Conservation (phyloP, 768 basidiomycete genomes). For the Kwoniella dendrophila region DNA sequence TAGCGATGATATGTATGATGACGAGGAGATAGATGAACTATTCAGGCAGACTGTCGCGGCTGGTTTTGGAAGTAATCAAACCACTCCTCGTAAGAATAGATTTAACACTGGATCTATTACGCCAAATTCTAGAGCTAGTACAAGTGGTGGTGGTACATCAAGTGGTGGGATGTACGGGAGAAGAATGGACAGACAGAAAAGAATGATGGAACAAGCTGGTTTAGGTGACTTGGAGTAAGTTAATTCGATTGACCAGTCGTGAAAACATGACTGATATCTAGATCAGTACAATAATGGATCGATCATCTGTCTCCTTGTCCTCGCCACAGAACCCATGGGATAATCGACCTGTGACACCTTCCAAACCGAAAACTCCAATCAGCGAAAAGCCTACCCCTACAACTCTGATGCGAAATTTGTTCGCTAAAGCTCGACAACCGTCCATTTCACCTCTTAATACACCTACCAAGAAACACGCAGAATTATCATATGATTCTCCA, state of each 20-base stretch:
- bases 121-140: slow-evolving; percentile 24
- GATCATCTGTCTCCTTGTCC: slow-evolving; percentile 41
- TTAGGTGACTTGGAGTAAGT: slow-evolving; percentile 46
- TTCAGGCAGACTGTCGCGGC: slow-evolving; percentile 34
- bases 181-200: slow-evolving; percentile 22
- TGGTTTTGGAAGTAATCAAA: slow-evolving; percentile 28
- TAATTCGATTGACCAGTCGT: neutral
- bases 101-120: slow-evolving; percentile 23
- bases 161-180: slow-evolving; percentile 19
- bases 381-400: slow-evolving; percentile 46
- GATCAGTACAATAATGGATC: slow-evolving; percentile 41
- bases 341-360: slow-evolving; percentile 28
- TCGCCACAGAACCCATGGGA: slow-evolving; percentile 36
- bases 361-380: slow-evolving; percentile 33
- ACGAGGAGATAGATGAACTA: slow-evolving; percentile 46
- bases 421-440: slow-evolving; percentile 33
- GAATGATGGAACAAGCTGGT: slow-evolving; percentile 46
- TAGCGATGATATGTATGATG: slow-evolving; percentile 36
- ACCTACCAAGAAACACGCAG: slow-evolving; percentile 23
- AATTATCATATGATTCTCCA: slow-evolving; percentile 13
- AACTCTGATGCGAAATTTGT: slow-evolving; percentile 42
- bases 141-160: slow-evolving; percentile 4
- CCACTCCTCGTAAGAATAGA: slow-evolving; percentile 24
- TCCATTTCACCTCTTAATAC: slow-evolving; percentile 32
- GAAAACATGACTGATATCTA: slow-evolving; percentile 2